A percentile compares a stretch with the other conserved stretches of the same genome.
Evolutionary conservation across 306 rosid genomes (phyloP).

Genomic region (Lagenaria siceraria): DNA sequence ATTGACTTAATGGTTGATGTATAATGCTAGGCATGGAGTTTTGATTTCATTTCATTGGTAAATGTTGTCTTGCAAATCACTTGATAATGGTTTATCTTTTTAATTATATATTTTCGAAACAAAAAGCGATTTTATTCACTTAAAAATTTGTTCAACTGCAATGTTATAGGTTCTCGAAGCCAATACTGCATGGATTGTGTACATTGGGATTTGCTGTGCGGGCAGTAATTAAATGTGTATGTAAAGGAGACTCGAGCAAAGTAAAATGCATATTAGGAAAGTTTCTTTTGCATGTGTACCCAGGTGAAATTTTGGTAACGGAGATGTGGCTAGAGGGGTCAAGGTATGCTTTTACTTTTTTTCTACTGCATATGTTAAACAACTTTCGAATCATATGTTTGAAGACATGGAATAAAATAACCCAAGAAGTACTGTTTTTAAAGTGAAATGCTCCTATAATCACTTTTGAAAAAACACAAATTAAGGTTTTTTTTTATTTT

Average conservation of each 20-base stretch:
- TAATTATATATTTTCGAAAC: not conserved
- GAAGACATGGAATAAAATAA: not conserved
- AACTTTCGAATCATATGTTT: not conserved
- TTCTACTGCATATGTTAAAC: not conserved
- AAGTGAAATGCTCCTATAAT: not conserved
- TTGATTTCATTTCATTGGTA: not conserved
- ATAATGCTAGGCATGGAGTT: not conserved
- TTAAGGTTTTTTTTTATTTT: not conserved
- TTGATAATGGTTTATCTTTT: not conserved
- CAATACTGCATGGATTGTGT: conserved; percentile 91
- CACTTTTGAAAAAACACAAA: not conserved
- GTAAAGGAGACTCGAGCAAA: conserved; percentile 59
- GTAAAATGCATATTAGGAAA: conserved; percentile 63
- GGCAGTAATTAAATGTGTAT: conserved; percentile 69
- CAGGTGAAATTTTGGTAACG: conserved; percentile 75
- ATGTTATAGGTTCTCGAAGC: conserved; percentile 62
- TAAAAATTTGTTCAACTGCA: not conserved
- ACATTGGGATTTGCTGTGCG: conserved; percentile 81
- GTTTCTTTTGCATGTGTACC: conserved; percentile 82
- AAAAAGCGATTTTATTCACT: not conserved
- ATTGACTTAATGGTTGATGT: not conserved
- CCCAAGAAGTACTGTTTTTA: not conserved
- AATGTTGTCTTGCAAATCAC: not conserved
- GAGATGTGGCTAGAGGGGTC: conserved; percentile 87
- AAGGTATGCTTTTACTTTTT: conserved; percentile 29